A percentile compares a stretch with the other conserved stretches of the same genome.
Evolutionary conservation across 768 basidiomycete genomes (phyloP).

Genomic region (Rhodocollybia butyracea): DNA sequence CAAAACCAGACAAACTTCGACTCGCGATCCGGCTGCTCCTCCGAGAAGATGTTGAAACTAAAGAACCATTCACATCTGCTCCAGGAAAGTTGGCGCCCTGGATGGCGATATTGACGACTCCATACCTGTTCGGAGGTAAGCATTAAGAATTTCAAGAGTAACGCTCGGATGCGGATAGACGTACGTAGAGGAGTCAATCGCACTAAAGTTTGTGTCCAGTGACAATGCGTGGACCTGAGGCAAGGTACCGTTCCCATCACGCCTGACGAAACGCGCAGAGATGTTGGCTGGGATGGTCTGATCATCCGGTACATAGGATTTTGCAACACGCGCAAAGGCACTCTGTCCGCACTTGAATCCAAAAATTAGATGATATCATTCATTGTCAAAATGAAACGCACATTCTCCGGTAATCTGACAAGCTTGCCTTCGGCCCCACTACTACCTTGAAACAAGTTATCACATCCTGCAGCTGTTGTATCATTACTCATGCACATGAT

Average conservation of each 20-base stretch:
- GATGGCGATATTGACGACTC: slow-evolving; percentile 21
- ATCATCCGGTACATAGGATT: slow-evolving; percentile 32
- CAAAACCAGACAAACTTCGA: slow-evolving; percentile 25
- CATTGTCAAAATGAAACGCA: slow-evolving; percentile 13
- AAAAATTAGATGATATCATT: not conserved
- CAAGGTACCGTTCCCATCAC: slow-evolving; percentile 15
- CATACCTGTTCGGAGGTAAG: slow-evolving; percentile 8
- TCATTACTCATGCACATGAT: slow-evolving; percentile 21
- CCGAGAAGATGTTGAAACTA: slow-evolving; percentile 7
- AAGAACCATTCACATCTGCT: slow-evolving; percentile 14
- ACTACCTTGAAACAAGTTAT: slow-evolving; percentile 25
- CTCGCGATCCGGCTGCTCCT: slow-evolving; percentile 14
- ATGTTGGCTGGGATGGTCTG: slow-evolving; percentile 30
- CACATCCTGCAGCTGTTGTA: slow-evolving; percentile 21
- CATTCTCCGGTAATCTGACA: slow-evolving; percentile 31
- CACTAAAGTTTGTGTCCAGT: slow-evolving; percentile 30
- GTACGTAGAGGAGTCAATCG: slow-evolving; percentile 18
- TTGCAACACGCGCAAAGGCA: slow-evolving; percentile 24
- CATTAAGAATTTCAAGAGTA: not conserved
- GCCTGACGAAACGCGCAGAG: slow-evolving; percentile 18
- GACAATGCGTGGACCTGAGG: slow-evolving; percentile 30
- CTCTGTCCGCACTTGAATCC: slow-evolving; percentile 15
- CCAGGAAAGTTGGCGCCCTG: slow-evolving; percentile 20
- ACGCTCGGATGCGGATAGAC: not conserved
- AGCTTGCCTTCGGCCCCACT: slow-evolving; percentile 28